A percentile compares a stretch with the other conserved stretches of the same genome.
Conservation (phyloP, 2,329 filamentous ascomycete genomes). For the Pseudocercospora crystallina region DNA sequence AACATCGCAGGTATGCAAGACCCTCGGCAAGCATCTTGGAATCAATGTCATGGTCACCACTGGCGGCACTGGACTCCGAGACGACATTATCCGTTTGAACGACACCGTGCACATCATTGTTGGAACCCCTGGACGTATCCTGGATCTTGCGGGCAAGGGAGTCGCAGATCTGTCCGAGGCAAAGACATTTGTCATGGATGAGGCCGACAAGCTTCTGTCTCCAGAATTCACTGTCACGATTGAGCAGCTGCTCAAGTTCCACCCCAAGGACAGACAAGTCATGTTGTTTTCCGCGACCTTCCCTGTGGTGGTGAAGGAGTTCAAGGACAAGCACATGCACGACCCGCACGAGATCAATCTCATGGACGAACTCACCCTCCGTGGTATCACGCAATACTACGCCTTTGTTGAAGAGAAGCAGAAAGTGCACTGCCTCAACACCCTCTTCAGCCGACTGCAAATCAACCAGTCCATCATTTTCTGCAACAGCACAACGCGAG, state of each 20-base stretch:
- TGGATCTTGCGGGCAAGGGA: slow-evolving; percentile 93
- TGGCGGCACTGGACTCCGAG: slow-evolving; percentile 88
- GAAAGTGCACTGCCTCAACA: slow-evolving; percentile 98
- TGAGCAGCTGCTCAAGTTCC: slow-evolving; percentile 90
- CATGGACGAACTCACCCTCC: slow-evolving; percentile 97
- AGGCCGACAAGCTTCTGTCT: slow-evolving; percentile 96
- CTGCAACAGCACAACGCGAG: slow-evolving; percentile 98
- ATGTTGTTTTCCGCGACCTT: slow-evolving; percentile 99
- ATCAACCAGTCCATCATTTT: slow-evolving; percentile 99
- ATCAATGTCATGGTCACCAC: slow-evolving; percentile 99
- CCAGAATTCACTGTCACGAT: slow-evolving; percentile 97
- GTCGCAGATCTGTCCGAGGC: slow-evolving; percentile 95
- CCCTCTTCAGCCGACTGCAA: slow-evolving; percentile 96
- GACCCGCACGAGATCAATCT: slow-evolving; percentile 98
- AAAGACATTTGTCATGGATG: slow-evolving; percentile 98
- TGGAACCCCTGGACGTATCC: slow-evolving; percentile 91
- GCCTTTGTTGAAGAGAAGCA: slow-evolving; percentile 99
- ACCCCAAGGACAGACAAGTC: slow-evolving; percentile 95
- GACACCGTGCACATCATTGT: slow-evolving; percentile 97
- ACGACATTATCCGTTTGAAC: slow-evolving; percentile 93
- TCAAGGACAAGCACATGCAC: slow-evolving; percentile 97
- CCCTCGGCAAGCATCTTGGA: slow-evolving; percentile 91
- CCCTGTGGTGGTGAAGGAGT: slow-evolving; percentile 93
- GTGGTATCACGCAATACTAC: slow-evolving; percentile 98
- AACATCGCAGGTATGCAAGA: slow-evolving; percentile 99